phyloP scores from a whole-genome alignment of 768 basidiomycete genomes.

The Pleurotus djamor region DNA sequence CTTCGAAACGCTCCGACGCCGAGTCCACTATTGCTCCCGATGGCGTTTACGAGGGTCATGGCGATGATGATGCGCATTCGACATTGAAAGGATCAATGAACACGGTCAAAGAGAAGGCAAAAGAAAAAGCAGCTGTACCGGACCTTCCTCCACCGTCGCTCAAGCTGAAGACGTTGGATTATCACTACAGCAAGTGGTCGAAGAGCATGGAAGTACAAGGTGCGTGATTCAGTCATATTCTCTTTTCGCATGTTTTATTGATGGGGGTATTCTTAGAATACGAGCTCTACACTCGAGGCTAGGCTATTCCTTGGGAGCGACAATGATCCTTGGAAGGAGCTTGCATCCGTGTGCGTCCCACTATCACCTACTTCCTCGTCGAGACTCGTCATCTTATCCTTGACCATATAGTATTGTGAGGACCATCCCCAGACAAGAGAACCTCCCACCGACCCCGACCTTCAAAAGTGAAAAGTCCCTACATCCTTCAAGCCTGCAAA shows the following conservation, averaged over 20 bases:
- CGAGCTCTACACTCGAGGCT: slow-evolving; percentile 47
- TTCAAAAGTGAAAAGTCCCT: slow-evolving; percentile 58
- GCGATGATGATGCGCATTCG: too few species aligned
- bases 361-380: too few species aligned
- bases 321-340: slow-evolving; percentile 58
- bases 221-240: background rate
- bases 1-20: too few species aligned
- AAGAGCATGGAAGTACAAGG: slow-evolving; percentile 55
- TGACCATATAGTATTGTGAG: slow-evolving; percentile 42
- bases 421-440: slow-evolving; percentile 37
- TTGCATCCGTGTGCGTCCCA: slow-evolving; percentile 35
- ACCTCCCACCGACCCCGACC: slow-evolving; percentile 37
- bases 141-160: slow-evolving; percentile 42
- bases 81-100: too few species aligned
- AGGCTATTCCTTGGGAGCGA: slow-evolving; percentile 34
- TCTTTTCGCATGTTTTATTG: background rate
- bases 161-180: slow-evolving; percentile 60
- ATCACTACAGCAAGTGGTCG: slow-evolving; percentile 56
- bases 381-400: too few species aligned
- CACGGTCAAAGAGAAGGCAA: too few species aligned
- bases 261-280: slow-evolving; percentile 33
- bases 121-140: slow-evolving; percentile 2
- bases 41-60: too few species aligned
- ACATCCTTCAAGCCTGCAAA: slow-evolving; percentile 54
- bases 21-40: too few species aligned